A percentile compares a stretch with the other conserved stretches of the same genome.
phyloP scores from a whole-genome alignment of 192 early-diverging fungal species.

The Podila clonocystis region DNA sequence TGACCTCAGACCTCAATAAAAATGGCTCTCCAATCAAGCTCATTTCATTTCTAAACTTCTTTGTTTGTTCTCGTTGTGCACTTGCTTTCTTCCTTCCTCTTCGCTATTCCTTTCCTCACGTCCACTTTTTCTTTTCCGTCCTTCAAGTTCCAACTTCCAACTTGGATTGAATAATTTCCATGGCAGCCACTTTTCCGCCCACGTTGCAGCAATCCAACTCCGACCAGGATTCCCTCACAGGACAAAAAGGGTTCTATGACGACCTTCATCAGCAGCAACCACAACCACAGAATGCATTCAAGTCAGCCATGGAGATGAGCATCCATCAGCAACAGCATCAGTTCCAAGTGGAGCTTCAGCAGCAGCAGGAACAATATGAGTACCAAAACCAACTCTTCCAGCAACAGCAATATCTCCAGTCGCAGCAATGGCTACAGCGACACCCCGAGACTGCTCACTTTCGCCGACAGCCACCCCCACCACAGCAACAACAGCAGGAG shows the following conservation, averaged over 20 bases:
- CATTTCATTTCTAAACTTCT: background rate
- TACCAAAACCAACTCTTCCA: slow-evolving; percentile 23
- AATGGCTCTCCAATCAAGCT: too few species aligned
- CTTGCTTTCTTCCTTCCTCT: background rate
- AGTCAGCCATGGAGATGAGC: background rate
- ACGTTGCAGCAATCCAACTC: background rate
- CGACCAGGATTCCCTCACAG: background rate
- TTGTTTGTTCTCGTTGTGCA: background rate
- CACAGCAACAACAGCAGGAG: slow-evolving; percentile 20
- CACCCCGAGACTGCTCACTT: slow-evolving; percentile 3
- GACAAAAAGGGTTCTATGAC: background rate
- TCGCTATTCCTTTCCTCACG: background rate
- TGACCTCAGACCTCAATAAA: too few species aligned
- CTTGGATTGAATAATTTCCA: background rate
- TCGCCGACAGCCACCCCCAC: slow-evolving; percentile 13
- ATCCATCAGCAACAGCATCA: background rate
- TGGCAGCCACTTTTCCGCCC: background rate
- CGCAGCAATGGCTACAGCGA: slow-evolving; percentile 22
- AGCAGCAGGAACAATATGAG: slow-evolving; percentile 18
- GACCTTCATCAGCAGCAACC: background rate
- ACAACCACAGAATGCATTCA: background rate
- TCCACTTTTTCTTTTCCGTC: background rate
- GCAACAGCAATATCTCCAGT: slow-evolving; percentile 24
- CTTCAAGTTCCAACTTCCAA: background rate
- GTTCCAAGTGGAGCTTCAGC: slow-evolving; percentile 8